Base-by-base conservation (phyloP, 495 filamentous ascomycete genomes). In the Glutinoglossum americanum region DNA sequence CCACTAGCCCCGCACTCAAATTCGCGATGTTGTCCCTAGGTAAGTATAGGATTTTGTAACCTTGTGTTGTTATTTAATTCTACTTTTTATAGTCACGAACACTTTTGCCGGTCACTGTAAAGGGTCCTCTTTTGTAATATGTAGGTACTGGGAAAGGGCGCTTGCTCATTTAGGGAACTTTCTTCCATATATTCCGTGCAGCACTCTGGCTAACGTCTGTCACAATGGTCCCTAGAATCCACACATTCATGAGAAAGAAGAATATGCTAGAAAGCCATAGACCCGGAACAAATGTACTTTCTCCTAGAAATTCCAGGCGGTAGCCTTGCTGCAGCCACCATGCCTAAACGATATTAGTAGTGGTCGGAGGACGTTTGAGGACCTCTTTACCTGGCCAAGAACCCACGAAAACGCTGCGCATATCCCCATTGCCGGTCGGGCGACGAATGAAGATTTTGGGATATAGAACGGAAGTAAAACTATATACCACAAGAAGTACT, bases 401-500 rank as follows among this genome's bases (percentile, higher is more conserved):
- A 94, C 69, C 92, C 92, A 98, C 10, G 89, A 65, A 0, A 64
- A 63, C 13, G 82, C 67, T 0, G 83, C 84, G 0, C 69, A 61
- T 0, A 89, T 57, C 0, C 92, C 92, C 4, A 83, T 64, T 1
- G 59, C 48, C 1, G 77, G 79, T 7, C 68, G 70, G 1, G 61
- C 65, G 1, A 94, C 69, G 13, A 97, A 74, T 0, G 82, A 83
- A 0, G 88, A 94, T 6, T 67, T 69, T 0, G 92, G 87, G 0
- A 98, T 80, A 66, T 97, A 94, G 47, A 96, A 81, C 0, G 92
- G 90, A 17, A 97, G 76, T 59, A 98, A 81, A 58, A 95, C 77
- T 61, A 94, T 80, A 68, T 98, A 96, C 92, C 92, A 98, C 58
- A 98, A 77, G 66, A 97, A 97, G 65, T 98, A 98, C 89, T 94